Conservation (phyloP, 352 stramenopile species). For the Aphanomyces astaci region DNA sequence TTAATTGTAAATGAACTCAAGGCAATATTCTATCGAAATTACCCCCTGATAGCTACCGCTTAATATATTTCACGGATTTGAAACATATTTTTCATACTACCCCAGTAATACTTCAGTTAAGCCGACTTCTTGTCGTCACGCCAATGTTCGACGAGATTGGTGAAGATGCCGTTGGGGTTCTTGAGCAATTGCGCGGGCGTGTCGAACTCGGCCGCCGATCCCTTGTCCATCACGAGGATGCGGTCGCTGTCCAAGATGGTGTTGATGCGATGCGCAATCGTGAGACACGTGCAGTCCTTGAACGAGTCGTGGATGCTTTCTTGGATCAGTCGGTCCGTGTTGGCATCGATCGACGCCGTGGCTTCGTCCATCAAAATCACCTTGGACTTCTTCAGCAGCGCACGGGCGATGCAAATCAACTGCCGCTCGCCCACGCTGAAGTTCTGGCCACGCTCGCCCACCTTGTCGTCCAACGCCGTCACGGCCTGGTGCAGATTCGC, state of each 20-base stretch:
- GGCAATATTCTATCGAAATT: too few relatives aligned
- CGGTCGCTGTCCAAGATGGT: constrained; percentile 90
- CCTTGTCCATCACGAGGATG: constrained; percentile 87
- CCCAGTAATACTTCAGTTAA: too few relatives aligned
- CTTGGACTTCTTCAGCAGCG: constrained; percentile 65
- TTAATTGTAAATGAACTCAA: too few relatives aligned
- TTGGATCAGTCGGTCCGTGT: constrained; percentile 57
- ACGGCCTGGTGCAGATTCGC: constrained; percentile 70
- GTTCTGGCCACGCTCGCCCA: constrained; percentile 80
- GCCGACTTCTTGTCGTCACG: constrained; percentile 12
- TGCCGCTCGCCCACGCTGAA: constrained; percentile 81
- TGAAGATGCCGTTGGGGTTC: constrained; percentile 69
- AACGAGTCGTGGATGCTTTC: constrained; percentile 82
- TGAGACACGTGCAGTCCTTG: constrained; percentile 83
- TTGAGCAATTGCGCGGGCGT: constrained; percentile 63
- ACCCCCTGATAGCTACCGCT: too few relatives aligned
- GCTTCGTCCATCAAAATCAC: constrained; percentile 81
- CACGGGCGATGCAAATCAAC: constrained; percentile 75
- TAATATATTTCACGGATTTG: too few relatives aligned
- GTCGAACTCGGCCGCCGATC: constrained; percentile 86
- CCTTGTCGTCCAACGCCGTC: constrained; percentile 72
- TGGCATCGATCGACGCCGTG: constrained; percentile 60
- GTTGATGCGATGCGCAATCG: constrained; percentile 90
- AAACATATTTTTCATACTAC: too few relatives aligned
- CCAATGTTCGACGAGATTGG: constrained; percentile 20